Base-by-base conservation (phyloP, 2,329 filamentous ascomycete genomes). In the Clonostachys rhizophaga region DNA sequence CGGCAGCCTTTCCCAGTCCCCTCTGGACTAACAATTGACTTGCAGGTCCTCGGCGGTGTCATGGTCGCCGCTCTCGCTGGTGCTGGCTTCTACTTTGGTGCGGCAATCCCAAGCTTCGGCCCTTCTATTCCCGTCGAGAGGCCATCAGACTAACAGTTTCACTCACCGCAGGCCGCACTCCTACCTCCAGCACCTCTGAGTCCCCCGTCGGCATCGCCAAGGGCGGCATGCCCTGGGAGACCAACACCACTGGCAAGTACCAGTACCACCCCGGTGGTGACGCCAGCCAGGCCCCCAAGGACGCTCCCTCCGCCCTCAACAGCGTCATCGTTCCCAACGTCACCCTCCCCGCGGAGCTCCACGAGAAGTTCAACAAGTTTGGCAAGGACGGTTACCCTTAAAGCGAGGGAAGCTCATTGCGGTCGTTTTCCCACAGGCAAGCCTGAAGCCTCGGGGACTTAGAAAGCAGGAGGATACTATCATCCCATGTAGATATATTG, bases 281-380 rank as follows among this genome's bases (percentile, higher is more conserved):
- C 72, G 71, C 78, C 63, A 84, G 64, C 70, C 77, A 84, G 63
- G 73, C 81, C 52, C 87, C 88, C 67, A 90, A 86, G 76, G 89
- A 96, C 62, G 94, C 94, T 52, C 94, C 94, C 56, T 95, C 89
- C 69, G 94, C 94, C 54, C 75, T 99, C 72, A 96, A 99, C 79
- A 88, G 87, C 55, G 91, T 96, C 59, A 86, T 99, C 65, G 79
- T 99, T 47, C 94, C 94, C 62, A 87, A 95, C 64, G 91, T 99
- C 64, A 94, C 86, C 63, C 78, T 97, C 58, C 91, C 94, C 64
- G 91, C 87, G 89, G 80, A 86, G 62, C 83, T 96, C 55, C 94
- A 99, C 75, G 94, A 99, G 60, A 87, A 87, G 76, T 97, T 87
- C 84, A 99, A 99, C 88, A 99, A 99, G 81, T 97, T 89, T 84